Conservation (phyloP, 2,329 filamentous ascomycete genomes). For the Verticillium longisporum region DNA sequence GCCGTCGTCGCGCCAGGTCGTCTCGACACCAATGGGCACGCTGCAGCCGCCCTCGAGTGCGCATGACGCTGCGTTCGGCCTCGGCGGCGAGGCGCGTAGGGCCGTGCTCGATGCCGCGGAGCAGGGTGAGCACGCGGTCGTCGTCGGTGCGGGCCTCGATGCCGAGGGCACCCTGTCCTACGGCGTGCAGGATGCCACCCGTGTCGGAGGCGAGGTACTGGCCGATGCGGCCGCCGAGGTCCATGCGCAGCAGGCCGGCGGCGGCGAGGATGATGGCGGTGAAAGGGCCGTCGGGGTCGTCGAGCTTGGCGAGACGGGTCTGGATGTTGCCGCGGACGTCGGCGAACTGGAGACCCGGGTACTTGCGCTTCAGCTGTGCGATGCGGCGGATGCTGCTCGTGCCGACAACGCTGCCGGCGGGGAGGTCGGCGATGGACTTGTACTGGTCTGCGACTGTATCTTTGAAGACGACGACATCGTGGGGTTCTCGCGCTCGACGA, state of each 20-base stretch:
- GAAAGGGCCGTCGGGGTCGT: constrained; percentile 71
- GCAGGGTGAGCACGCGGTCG: constrained; percentile 49
- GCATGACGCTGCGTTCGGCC: constrained; percentile 79
- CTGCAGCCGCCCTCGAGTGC: constrained; percentile 91
- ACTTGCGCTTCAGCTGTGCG: constrained; percentile 73
- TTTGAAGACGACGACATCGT: constrained; percentile 59
- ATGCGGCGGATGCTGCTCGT: constrained; percentile 85
- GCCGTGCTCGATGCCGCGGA: constrained; percentile 56
- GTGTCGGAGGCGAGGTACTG: constrained; percentile 67
- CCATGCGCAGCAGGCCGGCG: constrained; percentile 75
- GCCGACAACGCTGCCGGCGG: constrained; percentile 73
- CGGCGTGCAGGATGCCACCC: constrained; percentile 79
- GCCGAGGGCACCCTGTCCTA: constrained; percentile 86
- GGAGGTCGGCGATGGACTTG: constrained; percentile 65
- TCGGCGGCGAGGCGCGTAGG: constrained; percentile 63
- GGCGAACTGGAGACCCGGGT: constrained; percentile 70
- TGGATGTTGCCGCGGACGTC: constrained; percentile 90
- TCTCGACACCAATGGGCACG: constrained; percentile 90
- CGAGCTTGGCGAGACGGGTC: constrained; percentile 79
- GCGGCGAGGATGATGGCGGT: constrained; percentile 82
- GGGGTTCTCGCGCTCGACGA: constrained; percentile 73
- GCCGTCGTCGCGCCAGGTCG: constrained; percentile 52
- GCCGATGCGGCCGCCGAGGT: constrained; percentile 64
- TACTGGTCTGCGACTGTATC: constrained; percentile 32
- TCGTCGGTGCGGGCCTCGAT: constrained; percentile 78